Percentiles rank a stretch among this genome's conserved stretches.
Conservation (phyloP, 2,329 filamentous ascomycete genomes). For the Microdochium paspali region DNA sequence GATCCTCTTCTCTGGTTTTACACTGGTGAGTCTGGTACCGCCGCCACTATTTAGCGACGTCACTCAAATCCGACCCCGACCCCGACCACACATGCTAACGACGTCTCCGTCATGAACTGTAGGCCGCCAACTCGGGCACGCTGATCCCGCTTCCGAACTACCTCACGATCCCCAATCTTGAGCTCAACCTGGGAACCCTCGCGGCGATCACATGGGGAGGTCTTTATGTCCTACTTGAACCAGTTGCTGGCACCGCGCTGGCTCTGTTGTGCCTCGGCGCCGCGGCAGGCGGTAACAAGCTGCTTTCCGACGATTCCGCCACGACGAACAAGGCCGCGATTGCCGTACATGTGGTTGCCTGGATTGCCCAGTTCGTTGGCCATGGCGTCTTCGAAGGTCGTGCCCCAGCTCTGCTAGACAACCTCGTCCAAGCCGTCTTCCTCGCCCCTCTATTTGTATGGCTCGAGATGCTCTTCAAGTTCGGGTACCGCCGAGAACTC, state of each 20-base stretch:
- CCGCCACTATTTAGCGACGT: slow-evolving; percentile 5
- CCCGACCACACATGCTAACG: slow-evolving; percentile 1
- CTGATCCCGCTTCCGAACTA: slow-evolving; percentile 57
- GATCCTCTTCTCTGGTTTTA: slow-evolving; percentile 61
- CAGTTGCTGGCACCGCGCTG: slow-evolving; percentile 74
- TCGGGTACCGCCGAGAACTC: slow-evolving; percentile 84
- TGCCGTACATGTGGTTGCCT: slow-evolving; percentile 61
- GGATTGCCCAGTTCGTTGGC: slow-evolving; percentile 85
- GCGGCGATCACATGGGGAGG: slow-evolving; percentile 59
- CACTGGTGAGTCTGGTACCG: slow-evolving; percentile 48
- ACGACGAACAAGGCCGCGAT: slow-evolving; percentile 48
- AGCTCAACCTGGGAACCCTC: slow-evolving; percentile 58
- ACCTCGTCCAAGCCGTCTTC: slow-evolving; percentile 83
- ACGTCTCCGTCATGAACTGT: slow-evolving; percentile 9
- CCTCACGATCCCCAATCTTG: slow-evolving; percentile 58
- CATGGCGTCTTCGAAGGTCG: slow-evolving; percentile 84
- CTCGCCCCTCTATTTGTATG: slow-evolving; percentile 95
- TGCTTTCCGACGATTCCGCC: slow-evolving; percentile 48
- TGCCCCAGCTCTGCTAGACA: slow-evolving; percentile 83
- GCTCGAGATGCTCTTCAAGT: slow-evolving; percentile 84
- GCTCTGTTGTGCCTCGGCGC: slow-evolving; percentile 67
- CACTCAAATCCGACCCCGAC: slow-evolving; percentile 1
- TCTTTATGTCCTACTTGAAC: slow-evolving; percentile 87
- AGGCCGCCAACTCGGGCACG: slow-evolving; percentile 54
- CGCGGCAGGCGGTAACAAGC: slow-evolving; percentile 67